These are phyloP conservation scores for Trichophyton rubrum DNA, from an alignment of 2,329 filamentous ascomycete genomes.

Conservation along the genomic window DNA sequence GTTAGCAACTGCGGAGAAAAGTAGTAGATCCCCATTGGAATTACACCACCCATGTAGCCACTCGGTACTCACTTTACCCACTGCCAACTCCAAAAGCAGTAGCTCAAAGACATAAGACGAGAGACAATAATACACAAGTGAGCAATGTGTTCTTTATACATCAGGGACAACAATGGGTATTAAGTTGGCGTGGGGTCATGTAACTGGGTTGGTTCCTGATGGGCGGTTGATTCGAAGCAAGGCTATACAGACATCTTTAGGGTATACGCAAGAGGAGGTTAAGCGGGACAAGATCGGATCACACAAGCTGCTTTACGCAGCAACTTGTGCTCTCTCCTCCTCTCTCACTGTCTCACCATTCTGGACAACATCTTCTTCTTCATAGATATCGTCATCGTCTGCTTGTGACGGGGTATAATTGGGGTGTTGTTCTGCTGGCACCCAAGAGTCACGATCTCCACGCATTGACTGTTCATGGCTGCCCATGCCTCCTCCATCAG, in stretches of 20 bases:
- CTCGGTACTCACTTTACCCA: not conserved
- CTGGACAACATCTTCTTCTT: constrained; percentile 21
- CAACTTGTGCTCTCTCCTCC: constrained; percentile 22
- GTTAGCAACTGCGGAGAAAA: not conserved
- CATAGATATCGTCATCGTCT: constrained; percentile 30
- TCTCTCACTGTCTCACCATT: constrained; percentile 22
- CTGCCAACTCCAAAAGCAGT: no score
- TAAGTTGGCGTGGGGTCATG: no score
- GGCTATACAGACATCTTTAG: not conserved
- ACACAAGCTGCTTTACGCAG: not conserved
- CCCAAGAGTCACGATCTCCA: constrained; percentile 69
- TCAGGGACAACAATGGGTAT: no score
- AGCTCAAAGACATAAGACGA: no score
- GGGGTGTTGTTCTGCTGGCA: constrained; percentile 52
- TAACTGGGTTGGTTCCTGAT: no score
- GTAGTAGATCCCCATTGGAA: not conserved
- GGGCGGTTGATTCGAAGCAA: not conserved
- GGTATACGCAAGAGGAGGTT: not conserved
- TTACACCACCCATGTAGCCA: not conserved
- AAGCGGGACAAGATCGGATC: not conserved
- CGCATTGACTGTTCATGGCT: constrained; percentile 68
- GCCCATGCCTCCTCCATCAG: constrained; percentile 62
- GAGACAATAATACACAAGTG: no score
- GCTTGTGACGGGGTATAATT: constrained; percentile 33
- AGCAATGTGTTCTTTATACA: no score